These are phyloP conservation scores for Dictyostelium purpureum DNA, from an alignment of 78 protist species.

Conservation along the genomic window DNA sequence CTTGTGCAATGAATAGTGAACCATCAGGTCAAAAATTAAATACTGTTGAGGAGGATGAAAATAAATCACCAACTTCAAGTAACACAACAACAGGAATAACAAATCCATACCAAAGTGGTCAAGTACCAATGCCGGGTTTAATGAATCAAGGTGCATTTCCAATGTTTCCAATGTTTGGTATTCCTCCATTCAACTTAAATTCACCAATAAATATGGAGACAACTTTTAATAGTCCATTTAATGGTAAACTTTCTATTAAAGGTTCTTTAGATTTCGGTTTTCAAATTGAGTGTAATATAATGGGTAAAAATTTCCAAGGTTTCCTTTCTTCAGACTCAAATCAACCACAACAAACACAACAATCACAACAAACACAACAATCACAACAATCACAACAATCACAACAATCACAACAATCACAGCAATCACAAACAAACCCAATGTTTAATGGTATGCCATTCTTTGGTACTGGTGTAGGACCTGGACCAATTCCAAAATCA, in stretches of 20 bases:
- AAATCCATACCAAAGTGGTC: not conserved
- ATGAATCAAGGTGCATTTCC: conserved; percentile 2
- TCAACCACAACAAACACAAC: not conserved
- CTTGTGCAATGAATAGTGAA: not conserved
- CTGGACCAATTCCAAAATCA: not conserved
- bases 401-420: not conserved
- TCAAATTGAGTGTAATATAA: conserved; percentile 45
- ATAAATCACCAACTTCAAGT: conserved; percentile 16
- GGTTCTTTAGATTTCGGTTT: conserved; percentile 53
- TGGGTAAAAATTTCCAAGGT: conserved; percentile 50
- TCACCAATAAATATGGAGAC: conserved; percentile 58
- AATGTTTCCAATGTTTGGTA: conserved; percentile 15
- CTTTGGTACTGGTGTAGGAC: not conserved
- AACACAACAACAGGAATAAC: not conserved
- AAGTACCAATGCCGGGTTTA: not conserved
- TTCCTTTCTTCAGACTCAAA: not conserved
- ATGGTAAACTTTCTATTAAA: conserved; percentile 44
- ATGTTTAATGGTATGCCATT: not conserved
- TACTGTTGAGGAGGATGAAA: not conserved
- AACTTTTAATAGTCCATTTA: conserved; percentile 52
- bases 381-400: not conserved
- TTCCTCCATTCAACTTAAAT: conserved; percentile 24
- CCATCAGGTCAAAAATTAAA: not conserved
- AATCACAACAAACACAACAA: not conserved
- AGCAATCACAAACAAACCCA: not conserved